These are phyloP conservation scores for Penstemon eatonii DNA, from an alignment of 257 asterid species.

Conservation along the genomic window DNA sequence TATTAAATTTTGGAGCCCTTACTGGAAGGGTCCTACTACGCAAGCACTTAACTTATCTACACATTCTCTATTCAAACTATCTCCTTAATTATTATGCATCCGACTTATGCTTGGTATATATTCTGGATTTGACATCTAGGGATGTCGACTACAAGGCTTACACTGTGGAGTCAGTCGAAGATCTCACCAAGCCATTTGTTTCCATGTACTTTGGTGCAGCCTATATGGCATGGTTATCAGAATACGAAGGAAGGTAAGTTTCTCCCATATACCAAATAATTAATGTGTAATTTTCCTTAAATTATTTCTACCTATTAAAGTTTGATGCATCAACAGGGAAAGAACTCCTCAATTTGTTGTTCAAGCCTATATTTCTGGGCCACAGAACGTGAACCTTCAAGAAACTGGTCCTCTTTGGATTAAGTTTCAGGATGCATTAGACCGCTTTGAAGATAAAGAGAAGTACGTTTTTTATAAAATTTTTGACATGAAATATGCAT, in stretches of 20 bases:
- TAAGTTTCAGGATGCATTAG: constrained; percentile 64
- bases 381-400: constrained; percentile 75
- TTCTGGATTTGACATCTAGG: constrained; percentile 44
- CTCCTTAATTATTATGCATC: not conserved
- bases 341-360: constrained; percentile 71
- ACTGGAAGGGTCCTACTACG: no score
- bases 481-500: not conserved
- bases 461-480: constrained; percentile 35
- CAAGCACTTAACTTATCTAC: no score
- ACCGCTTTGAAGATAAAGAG: constrained; percentile 51
- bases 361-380: constrained; percentile 86
- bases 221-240: constrained; percentile 78
- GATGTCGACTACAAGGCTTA: constrained; percentile 71
- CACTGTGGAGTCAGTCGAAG: constrained; percentile 71
- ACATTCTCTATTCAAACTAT: no score
- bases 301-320: not conserved
- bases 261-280: constrained; percentile 1
- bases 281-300: not conserved
- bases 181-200: constrained; percentile 80
- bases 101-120: constrained; percentile 8
- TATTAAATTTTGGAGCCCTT: no score
- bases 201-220: constrained; percentile 98
- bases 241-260: constrained; percentile 83
- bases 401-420: constrained; percentile 62
- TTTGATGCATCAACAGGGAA: constrained; percentile 47